Percentiles rank a stretch among this genome's conserved stretches.
Conservation (phyloP, 306 rosid genomes). For the Quercus mongolica region DNA sequence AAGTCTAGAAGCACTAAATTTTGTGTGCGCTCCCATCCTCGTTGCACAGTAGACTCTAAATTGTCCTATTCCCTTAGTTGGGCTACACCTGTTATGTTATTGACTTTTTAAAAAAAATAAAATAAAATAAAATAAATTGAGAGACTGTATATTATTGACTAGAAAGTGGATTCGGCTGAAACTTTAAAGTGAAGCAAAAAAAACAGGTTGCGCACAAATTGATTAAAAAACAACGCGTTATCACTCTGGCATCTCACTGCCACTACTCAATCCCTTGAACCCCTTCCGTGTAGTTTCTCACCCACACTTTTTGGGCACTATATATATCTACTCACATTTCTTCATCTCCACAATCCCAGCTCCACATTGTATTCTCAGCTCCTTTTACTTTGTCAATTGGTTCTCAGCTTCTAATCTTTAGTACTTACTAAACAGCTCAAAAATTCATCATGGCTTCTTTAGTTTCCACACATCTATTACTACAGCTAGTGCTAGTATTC, state of each 20-base stretch:
- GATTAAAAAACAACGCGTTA: not conserved
- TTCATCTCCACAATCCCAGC: too few species aligned
- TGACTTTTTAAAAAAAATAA: too few species aligned
- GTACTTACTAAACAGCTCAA: not conserved
- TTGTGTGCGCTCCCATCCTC: too few species aligned
- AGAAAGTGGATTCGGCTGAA: too few species aligned
- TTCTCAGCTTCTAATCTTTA: not conserved
- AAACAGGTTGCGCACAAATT: too few species aligned
- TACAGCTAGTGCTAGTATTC: constrained; percentile 33
- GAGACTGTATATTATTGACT: not conserved
- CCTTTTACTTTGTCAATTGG: not conserved
- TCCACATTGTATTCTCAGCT: not conserved
- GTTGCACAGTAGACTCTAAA: too few species aligned
- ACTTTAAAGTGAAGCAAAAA: too few species aligned
- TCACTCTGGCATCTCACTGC: not conserved
- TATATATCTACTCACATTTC: not conserved
- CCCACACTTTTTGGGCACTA: not conserved
- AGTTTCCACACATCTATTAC: not conserved
- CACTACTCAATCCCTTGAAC: not conserved
- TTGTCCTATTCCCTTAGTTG: too few species aligned
- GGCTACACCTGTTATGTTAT: too few species aligned
- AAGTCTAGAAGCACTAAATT: too few species aligned
- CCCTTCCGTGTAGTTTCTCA: not conserved
- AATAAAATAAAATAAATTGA: too few species aligned
- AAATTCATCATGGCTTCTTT: constrained; percentile 34